Conservation (phyloP, 2,329 filamentous ascomycete species). For the Gaeumannomyces tritici region DNA sequence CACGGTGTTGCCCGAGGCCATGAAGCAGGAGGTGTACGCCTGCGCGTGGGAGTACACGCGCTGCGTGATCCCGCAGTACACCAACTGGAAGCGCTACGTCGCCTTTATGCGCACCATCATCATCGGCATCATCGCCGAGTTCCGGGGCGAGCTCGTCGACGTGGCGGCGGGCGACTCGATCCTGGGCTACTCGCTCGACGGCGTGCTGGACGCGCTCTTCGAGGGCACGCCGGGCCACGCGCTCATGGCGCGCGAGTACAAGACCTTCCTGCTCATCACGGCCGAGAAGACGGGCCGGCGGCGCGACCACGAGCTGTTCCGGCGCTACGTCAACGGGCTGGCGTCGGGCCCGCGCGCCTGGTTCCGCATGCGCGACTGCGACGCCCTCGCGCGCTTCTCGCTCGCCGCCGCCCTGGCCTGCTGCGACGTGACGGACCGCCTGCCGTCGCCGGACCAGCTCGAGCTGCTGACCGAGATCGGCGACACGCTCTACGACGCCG, state of each 20-base stretch:
- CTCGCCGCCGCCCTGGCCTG: slow-evolving; percentile 20
- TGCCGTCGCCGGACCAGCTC: slow-evolving; percentile 10
- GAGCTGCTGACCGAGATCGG: slow-evolving; percentile 15
- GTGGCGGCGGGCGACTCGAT: not conserved
- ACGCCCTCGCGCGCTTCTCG: slow-evolving; percentile 21
- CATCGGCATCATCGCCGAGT: slow-evolving; percentile 14
- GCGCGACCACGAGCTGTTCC: slow-evolving; percentile 14
- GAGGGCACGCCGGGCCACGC: slow-evolving; percentile 7
- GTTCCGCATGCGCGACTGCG: slow-evolving; percentile 19
- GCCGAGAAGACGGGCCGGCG: slow-evolving; percentile 11
- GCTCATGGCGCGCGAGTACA: slow-evolving; percentile 12
- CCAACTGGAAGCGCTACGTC: slow-evolving; percentile 14
- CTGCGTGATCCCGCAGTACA: slow-evolving; percentile 15
- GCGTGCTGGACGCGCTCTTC: slow-evolving; percentile 10
- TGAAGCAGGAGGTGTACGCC: slow-evolving; percentile 3
- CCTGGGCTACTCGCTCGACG: slow-evolving; percentile 11
- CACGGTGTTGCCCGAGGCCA: slow-evolving; percentile 2
- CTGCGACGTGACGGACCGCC: slow-evolving; percentile 14
- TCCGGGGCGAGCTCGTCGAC: slow-evolving; percentile 11
- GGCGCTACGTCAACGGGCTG: slow-evolving; percentile 17
- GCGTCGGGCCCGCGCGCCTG: slow-evolving; percentile 14
- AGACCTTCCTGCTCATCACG: slow-evolving; percentile 12
- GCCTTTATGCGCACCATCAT: slow-evolving; percentile 13
- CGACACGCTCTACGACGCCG: slow-evolving; percentile 19
- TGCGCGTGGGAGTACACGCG: slow-evolving; percentile 16